Evolutionary conservation across 1,284 basidiomycete genomes (phyloP), one percentile per base, ranked within the genome.

Genomic region (Cryptococcus sp.): DNA sequence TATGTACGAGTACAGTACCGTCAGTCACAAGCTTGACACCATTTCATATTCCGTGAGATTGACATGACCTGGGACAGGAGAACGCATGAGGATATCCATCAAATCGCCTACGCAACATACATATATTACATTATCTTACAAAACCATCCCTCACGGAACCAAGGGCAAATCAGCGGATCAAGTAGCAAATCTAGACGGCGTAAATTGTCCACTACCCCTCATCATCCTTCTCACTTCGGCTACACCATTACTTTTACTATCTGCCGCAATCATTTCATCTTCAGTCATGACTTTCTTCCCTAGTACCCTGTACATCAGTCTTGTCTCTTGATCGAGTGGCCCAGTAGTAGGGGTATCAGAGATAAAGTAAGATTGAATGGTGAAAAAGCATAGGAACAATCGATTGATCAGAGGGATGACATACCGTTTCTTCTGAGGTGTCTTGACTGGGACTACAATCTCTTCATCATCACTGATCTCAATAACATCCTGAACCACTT

Each of bases 401-500:
- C n/a, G n/a, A n/a, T 34, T 34, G 32, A 9, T 9, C n/a, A 45
- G 34, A 24, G n/a, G 25, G 22, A 19, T 34, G 13, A 58, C 69
- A 63, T 34, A 78, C 78, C 77, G 67, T 61, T 78, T 80, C 72
- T 79, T 80, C 69, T 80, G 81, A 60, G 77, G 78, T 39, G 77
- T 77, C 44, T 67, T 72, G 31, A 72, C 72, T 2, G 69, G 63
- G 47, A 75, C 67, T 21, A 63, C 66, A 3, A 48, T 47, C 46
- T 59, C 54, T 25, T 57, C 59, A 16, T 53, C 32, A n/a, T 41
- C 32, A 7, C 52, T 56, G 39, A 63, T 63, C 21, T 64, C 66
- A 25, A 65, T 62, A 21, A 63, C 63, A 13, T 56, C 56, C 18
- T 45, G 52, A 24, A 36, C 51, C 39, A 41, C 39, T 21, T 41